phyloP scores from a whole-genome alignment of 2,329 filamentous ascomycete species.

The Penicillium hesseltinei region DNA sequence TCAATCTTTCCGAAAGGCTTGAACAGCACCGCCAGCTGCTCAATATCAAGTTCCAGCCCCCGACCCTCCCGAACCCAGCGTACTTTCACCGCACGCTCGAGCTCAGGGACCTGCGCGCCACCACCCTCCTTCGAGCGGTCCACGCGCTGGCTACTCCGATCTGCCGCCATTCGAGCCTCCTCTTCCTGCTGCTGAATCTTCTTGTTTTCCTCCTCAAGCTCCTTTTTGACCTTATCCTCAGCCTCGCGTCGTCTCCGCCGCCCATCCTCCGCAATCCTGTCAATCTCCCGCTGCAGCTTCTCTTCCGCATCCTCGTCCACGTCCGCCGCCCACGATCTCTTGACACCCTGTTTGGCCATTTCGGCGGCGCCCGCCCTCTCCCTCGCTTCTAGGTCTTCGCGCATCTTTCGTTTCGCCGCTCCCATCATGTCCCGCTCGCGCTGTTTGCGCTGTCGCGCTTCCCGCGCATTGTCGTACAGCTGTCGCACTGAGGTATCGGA shows the following conservation, averaged over 20 bases:
- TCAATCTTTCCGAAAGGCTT: slow-evolving; percentile 57
- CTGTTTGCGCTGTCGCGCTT: slow-evolving; percentile 67
- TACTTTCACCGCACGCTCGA: slow-evolving; percentile 59
- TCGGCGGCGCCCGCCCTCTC: slow-evolving; percentile 57
- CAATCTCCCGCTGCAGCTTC: slow-evolving; percentile 54
- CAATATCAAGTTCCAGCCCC: slow-evolving; percentile 48
- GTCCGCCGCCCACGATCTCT: slow-evolving; percentile 51
- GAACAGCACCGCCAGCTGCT: slow-evolving; percentile 50
- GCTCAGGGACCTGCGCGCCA: slow-evolving; percentile 48
- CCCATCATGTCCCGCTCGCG: slow-evolving; percentile 72
- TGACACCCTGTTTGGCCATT: slow-evolving; percentile 52
- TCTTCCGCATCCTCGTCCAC: slow-evolving; percentile 46
- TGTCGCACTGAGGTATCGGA: slow-evolving; percentile 67
- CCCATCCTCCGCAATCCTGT: slow-evolving; percentile 53
- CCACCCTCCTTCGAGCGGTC: slow-evolving; percentile 39
- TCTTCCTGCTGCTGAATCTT: slow-evolving; percentile 42
- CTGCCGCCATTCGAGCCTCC: slow-evolving; percentile 42
- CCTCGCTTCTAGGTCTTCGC: slow-evolving; percentile 78
- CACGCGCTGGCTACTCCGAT: slow-evolving; percentile 32
- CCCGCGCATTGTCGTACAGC: slow-evolving; percentile 74
- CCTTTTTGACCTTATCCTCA: slow-evolving; percentile 47
- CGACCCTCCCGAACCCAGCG: slow-evolving; percentile 53
- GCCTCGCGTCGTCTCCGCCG: slow-evolving; percentile 51
- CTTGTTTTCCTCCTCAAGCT: slow-evolving; percentile 42
- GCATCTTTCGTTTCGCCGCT: slow-evolving; percentile 69